Evolutionary conservation across 148 eudicot genomes (phyloP), one percentile per base, ranked within the genome.

Genomic region (Pouteria glomerata): DNA sequence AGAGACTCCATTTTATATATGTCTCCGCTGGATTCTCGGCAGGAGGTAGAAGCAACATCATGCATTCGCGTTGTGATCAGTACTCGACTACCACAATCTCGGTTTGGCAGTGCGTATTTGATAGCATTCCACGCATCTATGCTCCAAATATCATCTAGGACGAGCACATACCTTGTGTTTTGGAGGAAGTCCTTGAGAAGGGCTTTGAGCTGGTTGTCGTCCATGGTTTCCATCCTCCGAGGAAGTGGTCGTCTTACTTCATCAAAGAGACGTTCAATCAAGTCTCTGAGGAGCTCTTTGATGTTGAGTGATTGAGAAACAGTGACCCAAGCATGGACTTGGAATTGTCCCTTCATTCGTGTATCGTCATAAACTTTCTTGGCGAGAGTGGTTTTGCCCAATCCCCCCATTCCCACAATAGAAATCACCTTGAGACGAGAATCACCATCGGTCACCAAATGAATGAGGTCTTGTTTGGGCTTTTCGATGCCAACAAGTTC

Each of bases 371-470:
- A 74, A 23, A 68, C 66, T 24, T 68, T 48, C 33, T 47, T 74
- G 2, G 59, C 67, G 14, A 74, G 58, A 27, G 77, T 74, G 31
- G 72, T 74, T 24, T 67, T 74, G 8, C 77, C 77, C 55, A 67
- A 57, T 3, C 77, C 77, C 16, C 77, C 77, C 55, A 67, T 67
- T 3, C 77, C 77, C 16, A 66, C 77, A 10, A 67, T 67, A 1
- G 77, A 74, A 26, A 58, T 47, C 2, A 53, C 69, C 12, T 47
- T 23, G 30, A 57, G 59, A 31, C 16, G 33, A 1, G 13, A 15
- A n/a, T 74, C 77, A 13, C 3, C 58, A 1, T 30, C n/a, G 4
- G 60, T 4, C 11, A 74, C 33, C 33, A 26, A 26, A 35, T 31
- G 3, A 27, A 59, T 27, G 6, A 76, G 63, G 1, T 53, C 19